Percentiles rank a stretch among this genome's conserved stretches.
These are phyloP conservation scores for Suillus bovinus DNA, from an alignment of 768 basidiomycete species.

Conservation along the genomic window DNA sequence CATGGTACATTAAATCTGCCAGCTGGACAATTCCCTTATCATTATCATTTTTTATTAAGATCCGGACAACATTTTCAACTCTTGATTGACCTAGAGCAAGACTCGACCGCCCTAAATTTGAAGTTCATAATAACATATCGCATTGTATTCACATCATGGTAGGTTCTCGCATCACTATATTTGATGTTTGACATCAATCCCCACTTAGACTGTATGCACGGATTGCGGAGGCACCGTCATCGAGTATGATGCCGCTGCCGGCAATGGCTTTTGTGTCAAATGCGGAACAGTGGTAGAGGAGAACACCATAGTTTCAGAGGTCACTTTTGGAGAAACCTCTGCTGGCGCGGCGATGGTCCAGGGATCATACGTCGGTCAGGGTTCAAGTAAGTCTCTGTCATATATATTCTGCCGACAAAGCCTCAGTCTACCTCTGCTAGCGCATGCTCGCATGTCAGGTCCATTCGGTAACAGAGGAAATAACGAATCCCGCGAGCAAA, in stretches of 20 bases:
- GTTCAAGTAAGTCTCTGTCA: slow-evolving; percentile 68
- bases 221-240: slow-evolving; percentile 85
- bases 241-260: slow-evolving; percentile 82
- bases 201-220: slow-evolving; percentile 57
- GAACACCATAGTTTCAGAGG: slow-evolving; percentile 90
- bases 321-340: slow-evolving; percentile 93
- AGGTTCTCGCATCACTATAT: not conserved
- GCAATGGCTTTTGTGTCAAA: slow-evolving; percentile 80
- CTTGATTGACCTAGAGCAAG: not conserved
- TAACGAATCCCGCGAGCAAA: slow-evolving; percentile 86
- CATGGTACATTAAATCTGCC: not conserved
- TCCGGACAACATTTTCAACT: not conserved
- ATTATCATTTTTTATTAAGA: slow-evolving; percentile 6
- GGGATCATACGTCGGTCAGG: slow-evolving; percentile 88
- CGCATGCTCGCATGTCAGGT: slow-evolving; percentile 79
- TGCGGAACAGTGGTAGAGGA: slow-evolving; percentile 94
- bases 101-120: not conserved
- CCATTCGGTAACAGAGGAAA: slow-evolving; percentile 80
- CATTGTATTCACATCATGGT: slow-evolving; percentile 4
- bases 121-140: not conserved
- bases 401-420: not conserved
- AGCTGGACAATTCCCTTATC: too few species aligned
- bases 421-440: slow-evolving; percentile 37
- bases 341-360: slow-evolving; percentile 94
- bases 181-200: slow-evolving; percentile 3